Base-by-base conservation (phyloP, 495 filamentous ascomycete species). In the Lophium mytilinum region DNA sequence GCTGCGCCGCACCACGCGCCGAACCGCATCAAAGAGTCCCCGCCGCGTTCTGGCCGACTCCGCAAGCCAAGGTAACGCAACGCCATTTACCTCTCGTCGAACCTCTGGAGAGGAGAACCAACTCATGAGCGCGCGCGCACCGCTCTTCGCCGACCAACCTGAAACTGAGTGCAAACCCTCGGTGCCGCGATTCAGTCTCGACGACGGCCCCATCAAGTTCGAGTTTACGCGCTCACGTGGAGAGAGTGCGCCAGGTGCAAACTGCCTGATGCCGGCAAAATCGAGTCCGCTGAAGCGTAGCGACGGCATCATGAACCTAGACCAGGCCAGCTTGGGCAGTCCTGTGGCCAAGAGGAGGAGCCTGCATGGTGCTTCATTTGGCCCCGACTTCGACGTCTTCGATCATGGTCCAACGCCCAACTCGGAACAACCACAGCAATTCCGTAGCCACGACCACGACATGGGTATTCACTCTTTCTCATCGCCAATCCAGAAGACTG, bases 281-380 rank as follows among this genome's bases (percentile, higher is more conserved):
- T 83, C 86, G 33, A 96, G 92, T 67, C 93, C 93, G 0, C 72
- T 98, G 43, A 97, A 97, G 73, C 82, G 94, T 48, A 94, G 83
- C 63, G 93, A 98, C 70, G 85, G 87, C 6, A 85, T 86, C 12
- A 93, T 95, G 87, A 87, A 88, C 64, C 69, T 94, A 12, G 92
- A 94, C 60, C 83, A 86, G 49, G 73, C 82, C 14, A 81, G 77
- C 56, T 75, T 85, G n/a, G 88, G 85, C 37, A 95, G 87, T 62
- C 90, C 91, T 1, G 85, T 89, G 18, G 83, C 88, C 11, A 96
- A 96, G 76, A 78, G 91, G 45, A 82, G 91, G 56, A 95, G 90
- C 67, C 72, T 92, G 37, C 88, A 93, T 61, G 83, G 83, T 11
- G 74, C 77, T 10, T 74, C 82, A 0, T 80, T 86, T 47, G 72